These are phyloP conservation scores for Gossypium longicalyx DNA, from an alignment of 345 rosid genomes.

Conservation along the genomic window DNA sequence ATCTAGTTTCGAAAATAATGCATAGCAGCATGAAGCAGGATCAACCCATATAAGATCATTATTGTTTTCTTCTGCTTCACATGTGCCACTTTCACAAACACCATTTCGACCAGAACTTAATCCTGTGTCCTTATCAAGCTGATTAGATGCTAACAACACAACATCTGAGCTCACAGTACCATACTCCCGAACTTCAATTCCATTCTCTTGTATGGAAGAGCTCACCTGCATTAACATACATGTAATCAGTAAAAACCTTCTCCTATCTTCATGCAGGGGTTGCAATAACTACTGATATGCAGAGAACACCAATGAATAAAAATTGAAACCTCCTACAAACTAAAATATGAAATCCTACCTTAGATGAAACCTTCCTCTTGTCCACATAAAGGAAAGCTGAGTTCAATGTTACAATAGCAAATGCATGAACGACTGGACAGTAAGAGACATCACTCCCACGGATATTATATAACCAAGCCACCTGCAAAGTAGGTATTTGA, in stretches of 20 bases:
- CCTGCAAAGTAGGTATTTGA: conserved; percentile 43
- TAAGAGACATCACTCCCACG: conserved; percentile 90
- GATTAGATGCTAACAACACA: conserved; percentile 51
- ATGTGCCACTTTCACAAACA: conserved; percentile 17
- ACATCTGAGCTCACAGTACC: conserved; percentile 63
- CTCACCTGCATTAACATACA: conserved; percentile 38
- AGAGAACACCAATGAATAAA: neutral
- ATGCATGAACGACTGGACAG: conserved; percentile 92
- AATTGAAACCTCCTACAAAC: neutral
- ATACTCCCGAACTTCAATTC: conserved; percentile 72
- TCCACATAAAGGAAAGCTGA: conserved; percentile 80
- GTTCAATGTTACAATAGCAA: conserved; percentile 63
- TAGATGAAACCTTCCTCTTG: conserved; percentile 63
- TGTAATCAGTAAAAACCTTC: neutral
- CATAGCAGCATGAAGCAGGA: conserved; percentile 83
- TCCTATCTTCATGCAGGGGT: neutral
- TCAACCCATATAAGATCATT: conserved; percentile 72
- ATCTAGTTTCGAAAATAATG: conserved; percentile 73
- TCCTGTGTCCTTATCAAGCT: conserved; percentile 35
- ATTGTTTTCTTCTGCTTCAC: neutral
- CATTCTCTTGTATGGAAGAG: conserved; percentile 43
- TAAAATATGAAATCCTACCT: conserved; percentile 37
- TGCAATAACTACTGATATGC: too few relatives aligned
- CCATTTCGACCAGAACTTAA: conserved; percentile 19
- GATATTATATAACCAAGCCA: conserved; percentile 95